These are phyloP conservation scores for Pseudotulostoma volvatum DNA, from an alignment of 495 filamentous ascomycete species.

Conservation along the genomic window DNA sequence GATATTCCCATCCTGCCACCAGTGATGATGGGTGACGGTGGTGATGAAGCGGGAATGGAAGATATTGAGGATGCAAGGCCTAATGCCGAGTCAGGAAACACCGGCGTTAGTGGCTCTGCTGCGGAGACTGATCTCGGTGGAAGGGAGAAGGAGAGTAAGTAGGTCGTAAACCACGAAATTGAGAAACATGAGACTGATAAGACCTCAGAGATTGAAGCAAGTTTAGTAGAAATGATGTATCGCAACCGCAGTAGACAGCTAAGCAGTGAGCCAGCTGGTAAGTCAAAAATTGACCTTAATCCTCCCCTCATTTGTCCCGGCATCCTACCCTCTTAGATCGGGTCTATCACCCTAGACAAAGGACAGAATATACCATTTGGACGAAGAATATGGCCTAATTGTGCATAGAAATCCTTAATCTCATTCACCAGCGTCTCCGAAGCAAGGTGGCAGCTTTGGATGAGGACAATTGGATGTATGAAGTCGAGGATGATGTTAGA, in stretches of 20 bases:
- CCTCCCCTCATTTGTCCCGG: slow-evolving; percentile 1
- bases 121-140: slow-evolving; percentile 18
- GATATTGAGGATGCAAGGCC: slow-evolving; percentile 16
- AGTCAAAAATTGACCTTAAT: slow-evolving; percentile 7
- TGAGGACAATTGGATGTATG: slow-evolving; percentile 87
- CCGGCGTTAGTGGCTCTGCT: slow-evolving; percentile 6
- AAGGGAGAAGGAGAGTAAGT: slow-evolving; percentile 33
- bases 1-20: slow-evolving; percentile 43
- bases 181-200: neutral
- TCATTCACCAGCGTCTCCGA: slow-evolving; percentile 53
- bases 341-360: too few relatives aligned
- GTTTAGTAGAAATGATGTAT: slow-evolving; percentile 34
- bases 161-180: too few relatives aligned
- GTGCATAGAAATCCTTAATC: slow-evolving; percentile 47
- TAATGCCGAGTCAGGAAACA: slow-evolving; percentile 11
- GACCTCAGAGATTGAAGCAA: slow-evolving; percentile 29
- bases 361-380: too few relatives aligned
- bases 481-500: slow-evolving; percentile 41
- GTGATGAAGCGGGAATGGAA: slow-evolving; percentile 31
- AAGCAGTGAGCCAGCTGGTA: slow-evolving; percentile 50
- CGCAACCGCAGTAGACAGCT: slow-evolving; percentile 46
- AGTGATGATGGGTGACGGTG: slow-evolving; percentile 34
- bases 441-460: slow-evolving; percentile 54
- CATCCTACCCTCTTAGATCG: too few relatives aligned
- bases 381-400: too few relatives aligned